Evolutionary conservation across 1,139 yeast species (phyloP).

Genomic region (Magnusiomyces paraingens): DNA sequence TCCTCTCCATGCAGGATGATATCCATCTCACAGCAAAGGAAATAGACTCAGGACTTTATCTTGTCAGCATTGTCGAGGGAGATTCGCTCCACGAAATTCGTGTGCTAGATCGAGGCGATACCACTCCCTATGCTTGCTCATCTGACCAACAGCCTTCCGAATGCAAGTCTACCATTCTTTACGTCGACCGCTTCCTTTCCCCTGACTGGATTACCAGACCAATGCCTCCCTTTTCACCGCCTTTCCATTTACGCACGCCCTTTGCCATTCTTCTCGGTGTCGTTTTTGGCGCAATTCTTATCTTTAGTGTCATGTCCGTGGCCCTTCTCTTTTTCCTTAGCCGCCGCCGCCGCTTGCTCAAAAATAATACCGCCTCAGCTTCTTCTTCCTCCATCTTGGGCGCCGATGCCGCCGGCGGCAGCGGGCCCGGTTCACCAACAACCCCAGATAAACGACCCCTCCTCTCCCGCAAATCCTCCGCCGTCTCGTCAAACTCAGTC

Average conservation of each 20-base stretch:
- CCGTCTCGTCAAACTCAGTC: background rate
- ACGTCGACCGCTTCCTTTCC: constrained; percentile 62
- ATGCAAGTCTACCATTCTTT: constrained; percentile 47
- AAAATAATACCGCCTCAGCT: no score
- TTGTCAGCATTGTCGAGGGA: constrained; percentile 43
- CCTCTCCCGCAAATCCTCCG: constrained; percentile 1
- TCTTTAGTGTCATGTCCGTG: constrained; percentile 23
- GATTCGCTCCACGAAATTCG: constrained; percentile 56
- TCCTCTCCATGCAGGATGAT: constrained; percentile 41
- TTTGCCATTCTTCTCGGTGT: constrained; percentile 33
- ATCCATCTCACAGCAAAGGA: constrained; percentile 42
- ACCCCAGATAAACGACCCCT: constrained; percentile 1
- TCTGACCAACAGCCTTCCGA: constrained; percentile 8
- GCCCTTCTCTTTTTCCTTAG: constrained; percentile 21
- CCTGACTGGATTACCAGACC: constrained; percentile 50
- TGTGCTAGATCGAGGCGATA: constrained; percentile 61
- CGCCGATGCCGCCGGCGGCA: background rate
- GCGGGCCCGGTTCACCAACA: constrained; percentile 1
- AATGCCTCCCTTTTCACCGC: constrained; percentile 26
- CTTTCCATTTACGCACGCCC: constrained; percentile 30
- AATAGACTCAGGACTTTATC: constrained; percentile 25
- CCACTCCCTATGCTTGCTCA: constrained; percentile 31
- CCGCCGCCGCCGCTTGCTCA: constrained; percentile 6
- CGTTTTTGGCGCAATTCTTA: constrained; percentile 32
- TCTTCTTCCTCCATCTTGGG: background rate